Evolutionary conservation across 108 stramenopile genomes (phyloP).

Genomic region (Pseudonitzschia multistriata): DNA sequence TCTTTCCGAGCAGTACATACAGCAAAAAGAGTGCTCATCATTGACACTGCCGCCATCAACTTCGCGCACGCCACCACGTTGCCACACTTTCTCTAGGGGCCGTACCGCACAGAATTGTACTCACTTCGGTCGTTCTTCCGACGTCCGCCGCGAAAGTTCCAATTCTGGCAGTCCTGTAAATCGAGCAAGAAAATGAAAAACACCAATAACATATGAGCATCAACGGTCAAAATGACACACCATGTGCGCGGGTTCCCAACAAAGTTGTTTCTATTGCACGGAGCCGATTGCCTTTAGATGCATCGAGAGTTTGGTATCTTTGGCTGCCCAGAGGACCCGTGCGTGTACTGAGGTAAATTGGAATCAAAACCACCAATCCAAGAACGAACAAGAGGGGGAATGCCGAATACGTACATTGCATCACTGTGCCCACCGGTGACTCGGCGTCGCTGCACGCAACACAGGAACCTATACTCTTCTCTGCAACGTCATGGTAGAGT

Average conservation of each 20-base stretch:
- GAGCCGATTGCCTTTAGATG: constrained; percentile 17
- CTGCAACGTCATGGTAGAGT: too few species aligned
- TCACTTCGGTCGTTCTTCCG: not conserved
- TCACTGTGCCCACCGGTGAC: too few species aligned
- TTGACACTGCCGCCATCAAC: not conserved
- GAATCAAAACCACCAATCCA: not conserved
- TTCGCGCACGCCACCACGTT: not conserved
- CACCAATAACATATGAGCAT: constrained; percentile 13
- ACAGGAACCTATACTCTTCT: too few species aligned
- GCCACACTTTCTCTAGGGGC: not conserved
- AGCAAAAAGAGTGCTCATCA: constrained; percentile 21
- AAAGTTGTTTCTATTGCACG: constrained; percentile 11
- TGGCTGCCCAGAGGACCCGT: constrained; percentile 18
- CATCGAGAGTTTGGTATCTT: constrained; percentile 10
- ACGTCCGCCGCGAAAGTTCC: not conserved
- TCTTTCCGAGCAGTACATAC: constrained; percentile 19
- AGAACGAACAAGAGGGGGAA: not conserved
- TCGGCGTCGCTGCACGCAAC: too few species aligned
- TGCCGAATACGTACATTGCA: not conserved
- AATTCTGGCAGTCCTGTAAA: not conserved
- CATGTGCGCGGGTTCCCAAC: constrained; percentile 17
- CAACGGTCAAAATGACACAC: constrained; percentile 9
- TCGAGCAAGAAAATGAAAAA: constrained; percentile 4
- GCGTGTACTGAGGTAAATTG: constrained; percentile 1
- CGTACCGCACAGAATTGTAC: too few species aligned